Evolutionary conservation across 495 filamentous ascomycete genomes (phyloP).

Genomic region (Aeminium ludgeri): DNA sequence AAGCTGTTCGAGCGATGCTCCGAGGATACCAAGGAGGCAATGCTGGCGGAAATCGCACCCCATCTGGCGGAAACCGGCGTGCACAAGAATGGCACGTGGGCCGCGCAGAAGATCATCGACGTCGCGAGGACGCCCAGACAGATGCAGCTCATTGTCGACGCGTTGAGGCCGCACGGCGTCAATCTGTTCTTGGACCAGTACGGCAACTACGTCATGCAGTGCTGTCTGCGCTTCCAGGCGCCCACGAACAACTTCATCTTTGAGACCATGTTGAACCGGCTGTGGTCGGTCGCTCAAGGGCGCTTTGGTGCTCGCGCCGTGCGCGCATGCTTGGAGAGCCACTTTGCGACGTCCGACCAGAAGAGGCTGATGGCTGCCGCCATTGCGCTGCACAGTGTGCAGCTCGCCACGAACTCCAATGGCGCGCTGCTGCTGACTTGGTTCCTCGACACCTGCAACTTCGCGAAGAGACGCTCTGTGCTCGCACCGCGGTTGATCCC

Average conservation of each 20-base stretch:
- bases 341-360: constrained; percentile 86
- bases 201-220: constrained; percentile 94
- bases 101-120: constrained; percentile 97
- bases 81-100: constrained; percentile 99
- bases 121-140: constrained; percentile 72
- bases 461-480: constrained; percentile 79
- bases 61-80: constrained; percentile 92
- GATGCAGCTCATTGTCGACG: constrained; percentile 68
- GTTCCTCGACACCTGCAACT: constrained; percentile 97
- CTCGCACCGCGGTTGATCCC: constrained; percentile 85
- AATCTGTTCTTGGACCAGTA: constrained; percentile 93
- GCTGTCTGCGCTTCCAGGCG: constrained; percentile 74
- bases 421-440: constrained; percentile 87
- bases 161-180: constrained; percentile 68
- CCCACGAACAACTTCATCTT: constrained; percentile 95
- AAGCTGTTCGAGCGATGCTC: constrained; percentile 95
- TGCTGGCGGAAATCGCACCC: constrained; percentile 74
- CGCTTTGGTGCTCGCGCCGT: constrained; percentile 89
- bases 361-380: constrained; percentile 87
- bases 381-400: constrained; percentile 89
- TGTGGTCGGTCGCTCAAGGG: constrained; percentile 90
- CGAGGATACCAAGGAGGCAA: constrained; percentile 72
- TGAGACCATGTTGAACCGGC: constrained; percentile 83
- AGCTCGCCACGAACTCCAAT: constrained; percentile 91
- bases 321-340: constrained; percentile 93